phyloP scores from a whole-genome alignment of 176 grass and related monocot genomes.

The Carex kokanica region DNA sequence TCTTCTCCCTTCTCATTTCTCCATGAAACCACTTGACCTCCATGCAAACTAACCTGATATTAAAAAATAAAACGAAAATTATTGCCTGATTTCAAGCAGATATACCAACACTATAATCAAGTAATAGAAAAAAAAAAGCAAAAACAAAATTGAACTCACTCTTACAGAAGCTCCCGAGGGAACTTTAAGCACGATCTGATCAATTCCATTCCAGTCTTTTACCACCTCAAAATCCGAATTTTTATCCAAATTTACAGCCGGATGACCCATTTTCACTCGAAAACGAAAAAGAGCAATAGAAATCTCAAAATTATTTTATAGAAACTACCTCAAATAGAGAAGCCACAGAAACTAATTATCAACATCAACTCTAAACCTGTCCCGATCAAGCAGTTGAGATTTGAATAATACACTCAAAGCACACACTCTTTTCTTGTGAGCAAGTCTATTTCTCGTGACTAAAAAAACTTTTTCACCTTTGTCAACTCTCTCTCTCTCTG shows the following conservation, averaged over 20 bases:
- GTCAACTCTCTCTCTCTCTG: conserved; percentile 15
- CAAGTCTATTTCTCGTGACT: conserved; percentile 14
- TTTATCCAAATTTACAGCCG: conserved; percentile 38
- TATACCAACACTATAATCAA: background rate
- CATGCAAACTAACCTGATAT: conserved; percentile 86
- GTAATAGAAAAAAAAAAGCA: background rate
- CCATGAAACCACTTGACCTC: conserved; percentile 91
- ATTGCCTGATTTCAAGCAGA: conserved; percentile 25
- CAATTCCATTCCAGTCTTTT: conserved; percentile 58
- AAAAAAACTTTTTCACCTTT: conserved; percentile 10
- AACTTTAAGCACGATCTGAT: conserved; percentile 62
- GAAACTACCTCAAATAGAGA: background rate
- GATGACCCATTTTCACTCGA: conserved; percentile 50
- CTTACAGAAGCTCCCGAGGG: conserved; percentile 60
- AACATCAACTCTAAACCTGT: conserved; percentile 27
- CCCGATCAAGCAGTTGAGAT: conserved; percentile 25
- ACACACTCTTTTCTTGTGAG: conserved; percentile 1
- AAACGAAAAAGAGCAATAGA: background rate
- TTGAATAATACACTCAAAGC: conserved; percentile 6
- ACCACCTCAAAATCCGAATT: conserved; percentile 50
- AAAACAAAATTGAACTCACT: conserved; percentile 38
- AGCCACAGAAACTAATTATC: conserved; percentile 16
- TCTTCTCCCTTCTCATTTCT: conserved; percentile 88
- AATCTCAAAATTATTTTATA: background rate
- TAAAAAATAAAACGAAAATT: background rate